phyloP scores from a whole-genome alignment of 805 yeast genomes.

The Danielozyma ontarioensis region DNA sequence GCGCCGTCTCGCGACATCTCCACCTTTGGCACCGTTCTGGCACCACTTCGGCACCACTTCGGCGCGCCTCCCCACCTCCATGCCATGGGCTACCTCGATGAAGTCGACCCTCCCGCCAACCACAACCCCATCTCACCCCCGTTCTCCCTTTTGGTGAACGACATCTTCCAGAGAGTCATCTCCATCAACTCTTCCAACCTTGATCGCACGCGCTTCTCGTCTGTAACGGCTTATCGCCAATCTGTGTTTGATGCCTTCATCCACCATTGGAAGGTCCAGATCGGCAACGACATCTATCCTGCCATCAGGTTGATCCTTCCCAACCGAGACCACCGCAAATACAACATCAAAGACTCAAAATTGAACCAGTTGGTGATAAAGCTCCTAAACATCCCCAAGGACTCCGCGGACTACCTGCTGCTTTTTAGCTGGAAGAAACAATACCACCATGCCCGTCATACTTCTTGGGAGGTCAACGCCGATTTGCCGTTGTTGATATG shows the following conservation, averaged over 20 bases:
- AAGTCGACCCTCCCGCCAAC: conserved; percentile 9
- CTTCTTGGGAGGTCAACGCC: conserved; percentile 41
- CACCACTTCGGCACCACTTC: no score
- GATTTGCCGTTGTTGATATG: conserved; percentile 44
- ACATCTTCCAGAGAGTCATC: conserved; percentile 11
- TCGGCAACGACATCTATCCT: conserved; percentile 54
- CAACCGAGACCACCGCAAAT: conserved; percentile 55
- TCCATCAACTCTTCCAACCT: conserved; percentile 10
- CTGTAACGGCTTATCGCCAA: conserved; percentile 11
- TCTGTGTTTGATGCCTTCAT: conserved; percentile 22
- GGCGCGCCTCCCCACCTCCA: no score
- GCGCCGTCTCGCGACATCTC: no score
- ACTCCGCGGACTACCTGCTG: conserved; percentile 53
- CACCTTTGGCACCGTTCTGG: no score
- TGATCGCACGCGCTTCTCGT: conserved; percentile 6
- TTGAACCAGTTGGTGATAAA: conserved; percentile 45
- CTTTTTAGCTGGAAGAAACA: conserved; percentile 32
- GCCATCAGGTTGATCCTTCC: conserved; percentile 61
- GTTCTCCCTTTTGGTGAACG: conserved; percentile 12
- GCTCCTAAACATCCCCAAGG: conserved; percentile 53
- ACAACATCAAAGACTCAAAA: conserved; percentile 58
- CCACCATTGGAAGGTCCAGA: conserved; percentile 27
- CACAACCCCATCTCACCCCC: conserved; percentile 10
- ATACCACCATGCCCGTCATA: conserved; percentile 27
- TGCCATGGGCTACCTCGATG: no score